A percentile compares a stretch with the other conserved stretches of the same genome.
Evolutionary conservation across 2,329 filamentous ascomycete species (phyloP).

Genomic region (Ceratocystis lukuohia): DNA sequence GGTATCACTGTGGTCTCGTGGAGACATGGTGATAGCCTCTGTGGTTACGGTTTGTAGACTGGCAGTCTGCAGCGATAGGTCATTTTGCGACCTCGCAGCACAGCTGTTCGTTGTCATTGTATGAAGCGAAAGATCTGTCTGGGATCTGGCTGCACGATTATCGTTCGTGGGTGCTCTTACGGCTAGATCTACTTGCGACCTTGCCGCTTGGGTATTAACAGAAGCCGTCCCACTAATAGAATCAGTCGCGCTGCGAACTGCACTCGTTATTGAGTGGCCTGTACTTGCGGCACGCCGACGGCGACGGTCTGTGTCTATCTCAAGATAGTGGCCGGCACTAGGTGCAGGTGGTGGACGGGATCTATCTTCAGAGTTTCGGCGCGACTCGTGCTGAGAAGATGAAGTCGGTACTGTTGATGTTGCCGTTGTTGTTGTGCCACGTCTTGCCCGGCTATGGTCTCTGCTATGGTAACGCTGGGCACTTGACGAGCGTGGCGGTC

Average conservation of each 20-base stretch:
- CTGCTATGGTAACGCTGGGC: constrained; percentile 19
- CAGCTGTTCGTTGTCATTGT: neutral
- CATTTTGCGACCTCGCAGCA: neutral
- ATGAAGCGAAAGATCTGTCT: neutral
- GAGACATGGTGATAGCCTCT: neutral
- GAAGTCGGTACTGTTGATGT: no score
- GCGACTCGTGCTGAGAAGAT: constrained; percentile 23
- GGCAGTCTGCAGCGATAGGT: neutral
- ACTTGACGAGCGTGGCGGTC: constrained; percentile 25
- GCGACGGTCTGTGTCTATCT: constrained; percentile 31
- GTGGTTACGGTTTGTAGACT: neutral
- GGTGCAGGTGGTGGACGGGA: constrained; percentile 39
- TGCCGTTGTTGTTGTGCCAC: neutral
- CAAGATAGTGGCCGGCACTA: constrained; percentile 31
- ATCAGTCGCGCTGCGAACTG: constrained; percentile 39
- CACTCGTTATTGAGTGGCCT: constrained; percentile 21
- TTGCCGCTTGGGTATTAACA: constrained; percentile 38
- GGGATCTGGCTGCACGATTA: neutral
- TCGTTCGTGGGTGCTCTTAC: constrained; percentile 24
- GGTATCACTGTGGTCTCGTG: neutral
- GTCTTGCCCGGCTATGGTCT: constrained; percentile 21
- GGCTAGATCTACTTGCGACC: constrained; percentile 53
- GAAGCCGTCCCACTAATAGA: constrained; percentile 32
- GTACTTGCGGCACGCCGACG: constrained; percentile 41
- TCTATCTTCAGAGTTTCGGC: constrained; percentile 34